Evolutionary conservation across 352 stramenopile species (phyloP).

Genomic region (Thalassiosira livingstoniorum): DNA sequence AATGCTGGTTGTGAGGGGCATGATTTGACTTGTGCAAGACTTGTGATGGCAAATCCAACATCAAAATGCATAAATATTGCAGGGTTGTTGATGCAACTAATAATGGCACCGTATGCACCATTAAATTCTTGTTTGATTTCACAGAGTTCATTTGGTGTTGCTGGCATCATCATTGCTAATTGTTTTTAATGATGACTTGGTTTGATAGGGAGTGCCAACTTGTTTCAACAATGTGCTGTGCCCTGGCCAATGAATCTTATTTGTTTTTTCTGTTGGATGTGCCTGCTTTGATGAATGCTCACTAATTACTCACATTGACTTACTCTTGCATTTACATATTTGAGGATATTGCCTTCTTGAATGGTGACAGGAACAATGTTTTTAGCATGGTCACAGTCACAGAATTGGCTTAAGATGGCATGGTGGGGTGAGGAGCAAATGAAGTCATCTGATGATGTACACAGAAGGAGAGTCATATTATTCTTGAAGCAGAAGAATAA

Average conservation of each 20-base stretch:
- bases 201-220: slow-evolving; percentile 23
- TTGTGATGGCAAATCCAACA: slow-evolving; percentile 15
- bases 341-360: not conserved
- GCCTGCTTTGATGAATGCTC: slow-evolving; percentile 29
- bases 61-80: not conserved
- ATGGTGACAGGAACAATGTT: not conserved
- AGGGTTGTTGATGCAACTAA: not conserved
- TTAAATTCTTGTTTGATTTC: slow-evolving; percentile 4
- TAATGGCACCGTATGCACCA: not conserved
- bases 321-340: slow-evolving; percentile 23
- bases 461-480: not conserved
- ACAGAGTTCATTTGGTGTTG: slow-evolving; percentile 6
- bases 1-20: not conserved
- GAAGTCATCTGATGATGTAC: slow-evolving; percentile 20
- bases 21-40: not conserved
- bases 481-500: not conserved
- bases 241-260: slow-evolving; percentile 9
- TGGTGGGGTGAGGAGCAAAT: not conserved
- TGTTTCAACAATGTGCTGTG: slow-evolving; percentile 10
- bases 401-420: not conserved
- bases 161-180: slow-evolving; percentile 1
- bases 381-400: not conserved
- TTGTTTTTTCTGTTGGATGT: slow-evolving; percentile 25
- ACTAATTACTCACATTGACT: slow-evolving; percentile 14
- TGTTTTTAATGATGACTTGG: slow-evolving; percentile 15